Conservation (phyloP, 257 asterid species). For the Salvia splendens region DNA sequence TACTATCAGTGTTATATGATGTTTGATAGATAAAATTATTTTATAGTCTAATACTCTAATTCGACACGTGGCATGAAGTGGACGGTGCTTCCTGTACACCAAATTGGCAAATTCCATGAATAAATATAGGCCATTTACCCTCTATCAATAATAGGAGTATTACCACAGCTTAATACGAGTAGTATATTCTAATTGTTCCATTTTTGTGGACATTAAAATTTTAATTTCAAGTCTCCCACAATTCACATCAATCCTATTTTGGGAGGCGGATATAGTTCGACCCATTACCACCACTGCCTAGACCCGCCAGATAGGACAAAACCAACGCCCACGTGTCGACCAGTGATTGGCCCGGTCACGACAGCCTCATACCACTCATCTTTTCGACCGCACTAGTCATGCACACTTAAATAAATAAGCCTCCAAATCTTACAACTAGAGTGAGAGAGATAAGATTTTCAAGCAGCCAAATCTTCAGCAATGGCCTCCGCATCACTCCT, state of each 20-base stretch:
- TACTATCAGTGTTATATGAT: too few species aligned
- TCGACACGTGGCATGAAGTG: too few species aligned
- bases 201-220: slow-evolving; percentile 20
- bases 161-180: too few species aligned
- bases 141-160: slow-evolving; percentile 6
- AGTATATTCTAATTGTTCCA: not conserved
- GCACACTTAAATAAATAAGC: slow-evolving; percentile 42
- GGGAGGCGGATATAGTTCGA: slow-evolving; percentile 41
- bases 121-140: slow-evolving; percentile 45
- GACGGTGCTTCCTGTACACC: slow-evolving; percentile 33
- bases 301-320: slow-evolving; percentile 44
- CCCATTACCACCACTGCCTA: slow-evolving; percentile 42
- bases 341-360: slow-evolving; percentile 50
- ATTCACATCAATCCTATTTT: slow-evolving; percentile 10
- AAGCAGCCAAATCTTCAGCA: slow-evolving; percentile 24
- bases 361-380: slow-evolving; percentile 74
- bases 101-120: slow-evolving; percentile 37
- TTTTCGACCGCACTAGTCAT: slow-evolving; percentile 25
- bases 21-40: too few species aligned
- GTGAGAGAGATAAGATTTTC: slow-evolving; percentile 58
- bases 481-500: slow-evolving; percentile 94
- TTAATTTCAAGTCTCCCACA: slow-evolving; percentile 13
- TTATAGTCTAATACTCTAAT: too few species aligned
- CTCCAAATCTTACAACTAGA: slow-evolving; percentile 5
- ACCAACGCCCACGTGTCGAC: slow-evolving; percentile 42